Base-by-base conservation (phyloP, 495 filamentous ascomycete species). In the Hypoxylon subgilvum region DNA sequence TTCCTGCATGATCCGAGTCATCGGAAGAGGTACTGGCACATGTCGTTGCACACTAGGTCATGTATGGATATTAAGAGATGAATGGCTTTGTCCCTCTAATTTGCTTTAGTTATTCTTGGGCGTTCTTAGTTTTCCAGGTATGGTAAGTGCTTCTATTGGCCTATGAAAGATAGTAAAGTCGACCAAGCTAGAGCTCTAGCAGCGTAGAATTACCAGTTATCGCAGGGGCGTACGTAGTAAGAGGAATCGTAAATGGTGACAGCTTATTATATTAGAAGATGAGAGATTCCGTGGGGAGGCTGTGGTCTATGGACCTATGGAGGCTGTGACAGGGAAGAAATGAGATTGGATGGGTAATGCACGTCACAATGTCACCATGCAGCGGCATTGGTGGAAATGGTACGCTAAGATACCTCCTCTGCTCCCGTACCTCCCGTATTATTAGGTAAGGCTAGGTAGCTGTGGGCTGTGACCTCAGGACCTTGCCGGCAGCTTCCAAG, bases 1-100 rank as follows among this genome's bases (percentile, higher is more conserved):
- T 52, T 55, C 57, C 54, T 59, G 53, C 67, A 65, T 69, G 38
- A 65, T 61, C 43, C 61, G 50, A 57, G 23, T 67, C 36, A 48
- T 57, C 31, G 57, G 22, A 16, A 17, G 3, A 13, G 48, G 57
- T 43, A 22, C 51, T 61, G 30, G 42, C 64, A 48, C 56, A 61
- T 66, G 17, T 49, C 63, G 47, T 27, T 40, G 31, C 36, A 35
- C 31, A 23, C 13, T 27, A 22, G 22, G 41, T 6, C 52, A 31
- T 8, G 28, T 28, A 54, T 30, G 31, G 12, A 25, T 23, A 27
- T 36, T 35, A 42, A 50, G 35, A 47, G 10, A 43, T 23, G 16
- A 39, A 35, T 48, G 50, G 53, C 61, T 63, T 58, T 58, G 44
- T 50, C 22, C 35, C 49, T 21, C 41, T 19, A 46, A 35, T 39